phyloP scores from a whole-genome alignment of 257 asterid species.

The Oldenlandia corymbosa region DNA sequence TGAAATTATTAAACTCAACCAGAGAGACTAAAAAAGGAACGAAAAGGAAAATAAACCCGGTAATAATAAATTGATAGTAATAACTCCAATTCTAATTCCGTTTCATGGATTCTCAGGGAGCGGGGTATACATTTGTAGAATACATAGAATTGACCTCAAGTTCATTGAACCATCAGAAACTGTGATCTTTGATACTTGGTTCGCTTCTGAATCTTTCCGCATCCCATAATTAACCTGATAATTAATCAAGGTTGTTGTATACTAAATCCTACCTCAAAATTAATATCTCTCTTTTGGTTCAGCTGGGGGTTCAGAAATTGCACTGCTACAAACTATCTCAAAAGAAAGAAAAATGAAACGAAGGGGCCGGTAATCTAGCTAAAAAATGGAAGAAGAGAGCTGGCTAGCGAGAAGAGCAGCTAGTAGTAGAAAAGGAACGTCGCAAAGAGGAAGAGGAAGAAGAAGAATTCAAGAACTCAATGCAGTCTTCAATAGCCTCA shows the following conservation, averaged over 20 bases:
- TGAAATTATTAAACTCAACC: no score
- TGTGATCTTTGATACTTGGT: no score
- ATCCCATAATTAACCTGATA: not conserved
- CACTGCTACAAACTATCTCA: no score
- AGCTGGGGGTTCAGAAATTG: no score
- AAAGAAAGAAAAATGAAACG: no score
- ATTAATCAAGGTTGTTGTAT: not conserved
- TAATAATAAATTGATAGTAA: no score
- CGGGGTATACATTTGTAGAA: not conserved
- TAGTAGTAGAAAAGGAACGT: slow-evolving; percentile 54
- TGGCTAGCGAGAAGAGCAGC: slow-evolving; percentile 39
- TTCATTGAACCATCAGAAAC: not conserved
- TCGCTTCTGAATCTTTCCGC: not conserved
- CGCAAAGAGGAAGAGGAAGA: slow-evolving; percentile 53
- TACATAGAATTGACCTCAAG: not conserved
- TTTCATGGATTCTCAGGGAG: not conserved
- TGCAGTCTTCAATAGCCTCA: slow-evolving; percentile 88
- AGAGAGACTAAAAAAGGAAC: no score
- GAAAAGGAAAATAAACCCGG: not conserved
- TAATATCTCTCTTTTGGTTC: no score
- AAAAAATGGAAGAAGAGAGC: not conserved
- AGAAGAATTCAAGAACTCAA: slow-evolving; percentile 76
- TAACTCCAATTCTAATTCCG: not conserved
- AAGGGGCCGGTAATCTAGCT: no score
- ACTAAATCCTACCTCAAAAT: no score